These are phyloP conservation scores for Fusarium piperis DNA, from an alignment of 2,329 filamentous ascomycete genomes.

Conservation along the genomic window DNA sequence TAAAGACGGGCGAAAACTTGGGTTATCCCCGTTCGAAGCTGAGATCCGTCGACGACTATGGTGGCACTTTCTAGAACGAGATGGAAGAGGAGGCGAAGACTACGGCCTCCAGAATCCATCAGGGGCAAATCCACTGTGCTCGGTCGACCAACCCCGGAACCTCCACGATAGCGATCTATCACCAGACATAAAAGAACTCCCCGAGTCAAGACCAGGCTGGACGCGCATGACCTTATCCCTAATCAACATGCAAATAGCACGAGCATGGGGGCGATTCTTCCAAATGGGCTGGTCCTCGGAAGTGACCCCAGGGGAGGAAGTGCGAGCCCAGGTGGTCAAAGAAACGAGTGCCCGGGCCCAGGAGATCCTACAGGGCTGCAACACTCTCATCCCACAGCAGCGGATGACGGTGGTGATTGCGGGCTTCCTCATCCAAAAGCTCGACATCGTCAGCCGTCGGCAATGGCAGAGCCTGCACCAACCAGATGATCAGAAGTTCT, in stretches of 20 bases:
- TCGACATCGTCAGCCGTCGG: conserved; percentile 62
- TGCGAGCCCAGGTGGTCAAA: conserved; percentile 52
- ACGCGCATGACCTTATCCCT: conserved; percentile 67
- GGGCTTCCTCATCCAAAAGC: conserved; percentile 46
- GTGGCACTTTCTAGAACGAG: conserved; percentile 62
- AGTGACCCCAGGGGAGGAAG: conserved; percentile 37
- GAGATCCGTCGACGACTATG: conserved; percentile 67
- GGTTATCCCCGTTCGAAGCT: conserved; percentile 61
- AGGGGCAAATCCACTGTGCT: conserved; percentile 21
- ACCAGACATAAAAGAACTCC: conserved; percentile 59
- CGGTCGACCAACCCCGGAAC: conserved; percentile 65
- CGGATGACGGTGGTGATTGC: conserved; percentile 43
- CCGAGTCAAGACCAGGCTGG: conserved; percentile 59
- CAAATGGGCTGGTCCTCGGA: conserved; percentile 30
- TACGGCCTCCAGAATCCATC: conserved; percentile 54
- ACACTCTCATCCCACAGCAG: conserved; percentile 61
- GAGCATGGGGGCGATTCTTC: conserved; percentile 36
- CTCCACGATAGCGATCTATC: conserved; percentile 63
- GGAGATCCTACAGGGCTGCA: conserved; percentile 50
- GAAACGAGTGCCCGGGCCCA: background rate
- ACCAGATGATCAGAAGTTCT: conserved; percentile 23
- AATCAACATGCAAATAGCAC: conserved; percentile 61
- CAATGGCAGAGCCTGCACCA: conserved; percentile 44
- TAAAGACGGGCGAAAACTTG: conserved; percentile 57
- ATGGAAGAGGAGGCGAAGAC: conserved; percentile 63